Percentiles rank a stretch among this genome's conserved stretches.
Conservation (phyloP, 768 basidiomycete genomes). For the Mycena chlorophos region DNA sequence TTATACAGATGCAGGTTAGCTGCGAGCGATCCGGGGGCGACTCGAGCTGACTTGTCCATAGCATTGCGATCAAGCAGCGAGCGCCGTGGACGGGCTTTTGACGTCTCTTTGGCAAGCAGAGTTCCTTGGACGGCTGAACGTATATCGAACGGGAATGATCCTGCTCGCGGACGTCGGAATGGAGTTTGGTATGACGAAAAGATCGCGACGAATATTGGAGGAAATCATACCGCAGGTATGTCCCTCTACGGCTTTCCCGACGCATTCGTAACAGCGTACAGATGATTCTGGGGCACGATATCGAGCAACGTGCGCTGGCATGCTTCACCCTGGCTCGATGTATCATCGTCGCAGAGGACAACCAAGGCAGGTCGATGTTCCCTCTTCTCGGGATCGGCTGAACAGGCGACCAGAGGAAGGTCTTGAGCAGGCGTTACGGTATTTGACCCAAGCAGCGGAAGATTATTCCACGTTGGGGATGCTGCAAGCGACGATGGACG, state of each 20-base stretch:
- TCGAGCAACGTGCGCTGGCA: slow-evolving; percentile 75
- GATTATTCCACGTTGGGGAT: slow-evolving; percentile 66
- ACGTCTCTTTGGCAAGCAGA: slow-evolving; percentile 79
- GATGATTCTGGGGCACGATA: slow-evolving; percentile 70
- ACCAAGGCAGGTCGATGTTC: slow-evolving; percentile 36
- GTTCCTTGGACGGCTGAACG: slow-evolving; percentile 65
- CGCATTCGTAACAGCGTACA: slow-evolving; percentile 27
- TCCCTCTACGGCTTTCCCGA: background rate
- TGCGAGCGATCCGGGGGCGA: background rate
- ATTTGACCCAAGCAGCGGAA: slow-evolving; percentile 61
- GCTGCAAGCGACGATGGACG: slow-evolving; percentile 58
- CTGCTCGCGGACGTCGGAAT: slow-evolving; percentile 77
- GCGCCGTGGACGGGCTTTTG: slow-evolving; percentile 64
- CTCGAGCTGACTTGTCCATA: slow-evolving; percentile 28
- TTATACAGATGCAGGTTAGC: slow-evolving; percentile 48
- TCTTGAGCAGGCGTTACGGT: slow-evolving; percentile 58
- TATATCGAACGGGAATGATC: slow-evolving; percentile 69
- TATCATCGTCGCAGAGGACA: slow-evolving; percentile 58
- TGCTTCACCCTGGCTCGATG: slow-evolving; percentile 76
- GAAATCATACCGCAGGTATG: slow-evolving; percentile 81
- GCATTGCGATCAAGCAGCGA: slow-evolving; percentile 64
- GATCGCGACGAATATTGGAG: slow-evolving; percentile 63
- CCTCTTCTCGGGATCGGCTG: background rate
- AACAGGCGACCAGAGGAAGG: slow-evolving; percentile 33
- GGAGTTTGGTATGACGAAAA: slow-evolving; percentile 73